Evolutionary conservation across 331 rosid species (phyloP).

Genomic region (Spiraea crenata): DNA sequence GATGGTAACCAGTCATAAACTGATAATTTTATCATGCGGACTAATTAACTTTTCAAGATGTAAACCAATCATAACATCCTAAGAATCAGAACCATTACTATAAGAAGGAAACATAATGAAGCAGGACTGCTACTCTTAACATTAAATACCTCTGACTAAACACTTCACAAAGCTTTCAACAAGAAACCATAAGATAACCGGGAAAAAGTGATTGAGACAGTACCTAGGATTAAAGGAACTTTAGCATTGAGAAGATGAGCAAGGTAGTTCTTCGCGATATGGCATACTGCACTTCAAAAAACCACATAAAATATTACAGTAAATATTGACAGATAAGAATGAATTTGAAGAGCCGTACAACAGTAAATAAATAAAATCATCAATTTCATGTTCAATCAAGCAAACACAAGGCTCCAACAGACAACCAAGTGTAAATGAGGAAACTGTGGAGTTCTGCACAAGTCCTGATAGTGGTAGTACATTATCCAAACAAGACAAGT

Average conservation of each 20-base stretch:
- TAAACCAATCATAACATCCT: neutral
- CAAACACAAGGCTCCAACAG: neutral
- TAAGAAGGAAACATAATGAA: neutral
- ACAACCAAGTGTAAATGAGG: neutral
- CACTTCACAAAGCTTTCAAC: neutral
- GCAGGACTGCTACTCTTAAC: neutral
- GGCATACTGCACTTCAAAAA: constrained; percentile 61
- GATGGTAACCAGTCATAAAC: too few species aligned
- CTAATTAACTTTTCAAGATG: constrained; percentile 1
- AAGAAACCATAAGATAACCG: neutral
- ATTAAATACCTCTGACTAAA: neutral
- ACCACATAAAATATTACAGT: constrained; percentile 5
- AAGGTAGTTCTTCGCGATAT: constrained; percentile 84
- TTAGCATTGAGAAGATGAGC: constrained; percentile 64
- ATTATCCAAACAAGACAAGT: neutral
- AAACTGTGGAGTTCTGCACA: neutral
- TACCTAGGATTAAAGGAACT: constrained; percentile 95
- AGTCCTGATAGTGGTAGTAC: neutral
- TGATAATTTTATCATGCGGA: neutral
- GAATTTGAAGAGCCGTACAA: neutral
- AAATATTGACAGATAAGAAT: neutral
- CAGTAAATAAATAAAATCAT: neutral
- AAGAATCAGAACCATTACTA: neutral
- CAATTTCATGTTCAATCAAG: constrained; percentile 10
- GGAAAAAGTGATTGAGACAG: constrained; percentile 2